phyloP scores from a whole-genome alignment of 176 grass and related monocot species.

The Metroxylon sagu region DNA sequence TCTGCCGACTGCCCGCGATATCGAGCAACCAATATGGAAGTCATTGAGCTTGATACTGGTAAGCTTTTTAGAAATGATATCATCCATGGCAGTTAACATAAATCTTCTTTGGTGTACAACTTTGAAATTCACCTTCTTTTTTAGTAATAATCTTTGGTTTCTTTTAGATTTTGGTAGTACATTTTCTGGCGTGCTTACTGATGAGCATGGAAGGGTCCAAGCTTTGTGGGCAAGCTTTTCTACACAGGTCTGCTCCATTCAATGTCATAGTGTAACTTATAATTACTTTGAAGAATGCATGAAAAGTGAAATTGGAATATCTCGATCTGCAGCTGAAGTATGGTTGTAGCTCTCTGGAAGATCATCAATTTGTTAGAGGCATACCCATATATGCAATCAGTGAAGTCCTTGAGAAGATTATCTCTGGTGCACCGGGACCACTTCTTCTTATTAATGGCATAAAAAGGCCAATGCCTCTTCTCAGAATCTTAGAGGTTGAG shows the following conservation, averaged over 20 bases:
- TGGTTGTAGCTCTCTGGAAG: conserved; percentile 81
- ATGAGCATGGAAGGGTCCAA: conserved; percentile 98
- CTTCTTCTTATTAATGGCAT: conserved; percentile 79
- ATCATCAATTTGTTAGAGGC: conserved; percentile 99
- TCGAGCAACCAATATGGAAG: conserved; percentile 98
- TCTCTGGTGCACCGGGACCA: conserved; percentile 41
- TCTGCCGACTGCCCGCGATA: conserved; percentile 91
- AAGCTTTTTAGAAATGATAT: conserved; percentile 5
- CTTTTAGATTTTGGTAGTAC: conserved; percentile 91
- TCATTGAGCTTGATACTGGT: conserved; percentile 98
- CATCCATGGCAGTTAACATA: too few relatives aligned
- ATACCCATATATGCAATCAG: conserved; percentile 96
- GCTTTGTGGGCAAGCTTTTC: conserved; percentile 99
- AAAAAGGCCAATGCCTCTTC: conserved; percentile 64
- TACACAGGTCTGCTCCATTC: conserved; percentile 51
- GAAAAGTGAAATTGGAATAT: conserved; percentile 15
- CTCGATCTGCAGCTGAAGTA: conserved; percentile 69
- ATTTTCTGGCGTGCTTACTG: conserved; percentile 90
- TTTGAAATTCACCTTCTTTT: background rate
- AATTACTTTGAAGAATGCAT: conserved; percentile 9
- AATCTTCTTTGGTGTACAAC: background rate
- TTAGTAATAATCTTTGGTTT: conserved; percentile 9
- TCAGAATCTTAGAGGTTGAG: conserved; percentile 89
- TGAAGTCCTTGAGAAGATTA: conserved; percentile 88
- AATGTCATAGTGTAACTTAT: background rate